These are phyloP conservation scores for Chaetomiaceae sp. DNA, from an alignment of 2,329 filamentous ascomycete species.

Conservation along the genomic window DNA sequence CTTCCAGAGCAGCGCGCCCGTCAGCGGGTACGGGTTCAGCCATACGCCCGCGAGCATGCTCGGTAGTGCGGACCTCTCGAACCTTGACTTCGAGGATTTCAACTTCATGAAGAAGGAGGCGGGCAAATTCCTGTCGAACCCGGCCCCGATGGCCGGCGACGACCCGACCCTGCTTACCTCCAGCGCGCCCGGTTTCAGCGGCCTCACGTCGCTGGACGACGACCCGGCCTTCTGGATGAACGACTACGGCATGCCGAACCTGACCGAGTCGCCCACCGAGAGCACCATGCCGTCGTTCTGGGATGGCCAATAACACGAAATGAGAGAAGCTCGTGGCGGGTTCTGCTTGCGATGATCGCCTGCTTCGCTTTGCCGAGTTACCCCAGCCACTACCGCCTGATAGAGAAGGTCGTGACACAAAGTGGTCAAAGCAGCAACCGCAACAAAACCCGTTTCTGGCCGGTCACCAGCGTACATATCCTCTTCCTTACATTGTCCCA, in stretches of 20 bases:
- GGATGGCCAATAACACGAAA: slow-evolving; percentile 21
- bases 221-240: slow-evolving; percentile 45
- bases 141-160: slow-evolving; percentile 34
- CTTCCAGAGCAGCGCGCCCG: slow-evolving; percentile 39
- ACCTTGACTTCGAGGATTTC: slow-evolving; percentile 52
- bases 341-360: not conserved
- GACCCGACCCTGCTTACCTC: slow-evolving; percentile 40
- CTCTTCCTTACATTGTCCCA: slow-evolving; percentile 1
- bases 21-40: slow-evolving; percentile 40
- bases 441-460: too few species aligned
- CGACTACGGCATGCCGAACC: slow-evolving; percentile 36
- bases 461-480: slow-evolving; percentile 2
- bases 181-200: slow-evolving; percentile 16
- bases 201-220: slow-evolving; percentile 35
- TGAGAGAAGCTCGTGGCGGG: slow-evolving; percentile 11
- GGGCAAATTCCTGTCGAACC: slow-evolving; percentile 39
- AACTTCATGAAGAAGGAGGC: slow-evolving; percentile 41
- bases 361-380: too few species aligned
- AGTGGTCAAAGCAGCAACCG: too few species aligned
- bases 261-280: slow-evolving; percentile 30
- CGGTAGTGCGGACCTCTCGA: slow-evolving; percentile 38
- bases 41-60: slow-evolving; percentile 42
- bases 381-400: too few species aligned
- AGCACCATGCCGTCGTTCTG: slow-evolving; percentile 25
- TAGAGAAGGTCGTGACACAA: too few species aligned